These are phyloP conservation scores for Zasmidium citrigriseum DNA, from an alignment of 2,329 filamentous ascomycete genomes.

Conservation along the genomic window DNA sequence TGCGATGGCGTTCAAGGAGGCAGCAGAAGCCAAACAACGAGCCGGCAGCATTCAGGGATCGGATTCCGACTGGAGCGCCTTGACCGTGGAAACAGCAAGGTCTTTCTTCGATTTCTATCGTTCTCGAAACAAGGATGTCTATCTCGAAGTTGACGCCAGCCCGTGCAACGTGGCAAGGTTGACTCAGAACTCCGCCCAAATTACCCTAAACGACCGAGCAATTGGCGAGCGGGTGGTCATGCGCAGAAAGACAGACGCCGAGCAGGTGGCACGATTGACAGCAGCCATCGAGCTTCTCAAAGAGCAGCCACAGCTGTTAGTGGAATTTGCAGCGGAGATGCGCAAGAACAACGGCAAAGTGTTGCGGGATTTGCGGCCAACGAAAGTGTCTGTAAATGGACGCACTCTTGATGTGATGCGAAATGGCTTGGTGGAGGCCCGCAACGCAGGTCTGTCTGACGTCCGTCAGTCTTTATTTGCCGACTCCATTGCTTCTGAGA, in stretches of 20 bases:
- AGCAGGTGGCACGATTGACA: constrained; percentile 37
- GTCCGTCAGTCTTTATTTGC: constrained; percentile 24
- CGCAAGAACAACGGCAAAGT: constrained; percentile 34
- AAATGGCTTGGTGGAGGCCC: constrained; percentile 36
- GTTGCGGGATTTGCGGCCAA: constrained; percentile 31
- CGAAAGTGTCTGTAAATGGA: constrained; percentile 33
- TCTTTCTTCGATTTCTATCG: constrained; percentile 42
- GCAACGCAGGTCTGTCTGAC: constrained; percentile 38
- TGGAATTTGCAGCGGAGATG: constrained; percentile 36
- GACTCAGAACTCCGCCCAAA: constrained; percentile 20
- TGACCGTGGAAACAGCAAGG: constrained; percentile 40
- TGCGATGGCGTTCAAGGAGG: constrained; percentile 40
- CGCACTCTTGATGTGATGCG: constrained; percentile 39
- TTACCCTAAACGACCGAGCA: constrained; percentile 32
- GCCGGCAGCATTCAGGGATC: background rate
- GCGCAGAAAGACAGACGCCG: constrained; percentile 37
- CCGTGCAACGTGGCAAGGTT: background rate
- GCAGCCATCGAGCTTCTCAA: constrained; percentile 40
- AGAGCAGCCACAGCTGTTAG: constrained; percentile 34
- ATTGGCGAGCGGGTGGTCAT: constrained; percentile 34
- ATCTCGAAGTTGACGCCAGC: constrained; percentile 27
- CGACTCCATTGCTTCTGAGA: constrained; percentile 19
- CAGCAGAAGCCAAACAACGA: constrained; percentile 38
- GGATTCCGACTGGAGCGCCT: constrained; percentile 20
- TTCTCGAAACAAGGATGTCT: constrained; percentile 10